phyloP scores from a whole-genome alignment of 2,329 filamentous ascomycete genomes.

The Elsinoe necatrix region DNA sequence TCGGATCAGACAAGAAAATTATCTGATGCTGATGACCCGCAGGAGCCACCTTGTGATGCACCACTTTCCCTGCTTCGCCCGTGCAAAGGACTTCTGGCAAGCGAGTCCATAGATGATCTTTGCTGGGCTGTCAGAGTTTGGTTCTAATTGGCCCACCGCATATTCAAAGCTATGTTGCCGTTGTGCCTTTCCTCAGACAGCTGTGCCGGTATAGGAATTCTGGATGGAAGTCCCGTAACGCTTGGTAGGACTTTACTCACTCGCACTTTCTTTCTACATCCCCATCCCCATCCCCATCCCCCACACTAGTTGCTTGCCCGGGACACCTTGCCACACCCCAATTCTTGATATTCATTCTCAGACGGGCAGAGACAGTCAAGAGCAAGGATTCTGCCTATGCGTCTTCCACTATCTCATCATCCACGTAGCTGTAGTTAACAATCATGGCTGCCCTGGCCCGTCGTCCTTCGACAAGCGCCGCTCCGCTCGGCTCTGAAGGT shows the following conservation, averaged over 20 bases:
- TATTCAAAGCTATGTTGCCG: not conserved
- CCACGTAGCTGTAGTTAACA: not conserved
- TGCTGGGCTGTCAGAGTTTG: conserved; percentile 1
- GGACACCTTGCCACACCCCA: not conserved
- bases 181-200: not conserved
- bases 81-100: not conserved
- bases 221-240: not conserved
- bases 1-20: conserved; percentile 11
- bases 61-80: conserved; percentile 6
- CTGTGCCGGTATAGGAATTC: not conserved
- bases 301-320: no score
- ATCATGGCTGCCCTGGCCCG: conserved; percentile 2
- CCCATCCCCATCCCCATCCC: not conserved
- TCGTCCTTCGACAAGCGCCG: not conserved
- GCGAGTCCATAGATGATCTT: not conserved
- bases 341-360: not conserved
- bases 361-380: not conserved
- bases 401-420: not conserved
- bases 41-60: conserved; percentile 2
- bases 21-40: not conserved
- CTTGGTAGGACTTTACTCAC: not conserved
- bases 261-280: not conserved
- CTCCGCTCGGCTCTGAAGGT: conserved; percentile 17
- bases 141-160: not conserved
- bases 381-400: not conserved